phyloP scores from a whole-genome alignment of 2,329 filamentous ascomycete species.

The Chrysosporium queenslandicum region DNA sequence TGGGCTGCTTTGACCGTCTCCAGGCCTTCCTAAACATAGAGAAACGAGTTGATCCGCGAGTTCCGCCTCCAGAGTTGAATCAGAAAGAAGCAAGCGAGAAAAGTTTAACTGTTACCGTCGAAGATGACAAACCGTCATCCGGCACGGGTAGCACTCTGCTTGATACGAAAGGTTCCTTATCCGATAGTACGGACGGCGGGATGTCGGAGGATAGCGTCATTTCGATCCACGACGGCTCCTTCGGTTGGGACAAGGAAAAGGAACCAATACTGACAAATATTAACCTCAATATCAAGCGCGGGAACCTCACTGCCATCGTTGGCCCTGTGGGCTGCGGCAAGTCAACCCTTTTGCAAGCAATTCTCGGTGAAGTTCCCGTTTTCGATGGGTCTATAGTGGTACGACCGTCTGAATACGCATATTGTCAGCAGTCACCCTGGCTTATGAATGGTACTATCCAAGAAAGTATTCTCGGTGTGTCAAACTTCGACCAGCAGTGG shows the following conservation, averaged over 20 bases:
- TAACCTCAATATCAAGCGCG: neutral
- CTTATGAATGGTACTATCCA: neutral
- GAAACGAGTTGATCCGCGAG: neutral
- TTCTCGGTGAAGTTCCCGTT: conserved; percentile 6
- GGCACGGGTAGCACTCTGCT: neutral
- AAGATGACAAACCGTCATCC: too few species aligned
- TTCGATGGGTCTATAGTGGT: neutral
- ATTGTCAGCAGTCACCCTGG: conserved; percentile 8
- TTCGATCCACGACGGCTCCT: neutral
- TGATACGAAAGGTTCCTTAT: neutral
- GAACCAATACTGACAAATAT: neutral
- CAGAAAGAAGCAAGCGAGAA: too few species aligned
- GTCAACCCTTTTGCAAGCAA: conserved; percentile 1
- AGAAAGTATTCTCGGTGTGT: neutral
- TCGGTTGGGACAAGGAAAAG: neutral
- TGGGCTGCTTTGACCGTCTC: conserved; percentile 1
- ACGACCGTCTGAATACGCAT: neutral
- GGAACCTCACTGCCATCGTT: neutral
- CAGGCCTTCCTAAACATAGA: neutral
- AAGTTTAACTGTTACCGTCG: too few species aligned
- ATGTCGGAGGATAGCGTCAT: neutral
- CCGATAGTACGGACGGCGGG: neutral
- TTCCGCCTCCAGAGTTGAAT: too few species aligned
- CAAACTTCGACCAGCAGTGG: conserved; percentile 34
- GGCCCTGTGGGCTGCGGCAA: conserved; percentile 5